Conservation (phyloP, 2,329 filamentous ascomycete genomes). For the Fonsecaea pugnacius region DNA sequence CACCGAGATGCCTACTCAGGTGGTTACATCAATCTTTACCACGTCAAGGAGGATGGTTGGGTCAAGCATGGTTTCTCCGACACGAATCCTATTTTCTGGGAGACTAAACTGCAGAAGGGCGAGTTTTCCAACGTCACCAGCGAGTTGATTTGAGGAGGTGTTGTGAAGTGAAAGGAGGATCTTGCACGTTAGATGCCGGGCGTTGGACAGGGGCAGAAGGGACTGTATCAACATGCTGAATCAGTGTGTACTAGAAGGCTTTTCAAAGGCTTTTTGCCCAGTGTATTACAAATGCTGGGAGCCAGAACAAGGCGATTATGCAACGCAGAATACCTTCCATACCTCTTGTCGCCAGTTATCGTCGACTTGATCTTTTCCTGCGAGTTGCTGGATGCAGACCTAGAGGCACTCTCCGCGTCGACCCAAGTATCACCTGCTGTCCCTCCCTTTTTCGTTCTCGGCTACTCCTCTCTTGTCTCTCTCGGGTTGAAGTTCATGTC, state of each 20-base stretch:
- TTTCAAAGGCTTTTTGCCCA: slow-evolving; percentile 14
- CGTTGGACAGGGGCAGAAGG: slow-evolving; percentile 8
- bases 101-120: slow-evolving; percentile 97
- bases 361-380: too few species aligned
- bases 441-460: too few species aligned
- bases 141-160: slow-evolving; percentile 24
- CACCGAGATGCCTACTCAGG: slow-evolving; percentile 98
- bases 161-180: not conserved
- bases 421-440: too few species aligned
- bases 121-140: slow-evolving; percentile 93
- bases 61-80: slow-evolving; percentile 98
- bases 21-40: slow-evolving; percentile 98
- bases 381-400: not conserved
- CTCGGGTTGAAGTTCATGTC: too few species aligned
- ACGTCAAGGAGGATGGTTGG: slow-evolving; percentile 99
- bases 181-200: slow-evolving; percentile 14
- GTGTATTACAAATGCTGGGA: slow-evolving; percentile 23
- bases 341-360: not conserved
- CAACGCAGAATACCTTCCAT: not conserved
- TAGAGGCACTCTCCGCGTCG: too few species aligned
- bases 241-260: slow-evolving; percentile 25
- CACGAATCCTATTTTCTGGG: slow-evolving; percentile 99
- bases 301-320: slow-evolving; percentile 3
- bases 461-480: too few species aligned
- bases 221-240: slow-evolving; percentile 29